These are phyloP conservation scores for Aspergillus intermedius DNA, from an alignment of 2,329 filamentous ascomycete genomes.

Conservation along the genomic window DNA sequence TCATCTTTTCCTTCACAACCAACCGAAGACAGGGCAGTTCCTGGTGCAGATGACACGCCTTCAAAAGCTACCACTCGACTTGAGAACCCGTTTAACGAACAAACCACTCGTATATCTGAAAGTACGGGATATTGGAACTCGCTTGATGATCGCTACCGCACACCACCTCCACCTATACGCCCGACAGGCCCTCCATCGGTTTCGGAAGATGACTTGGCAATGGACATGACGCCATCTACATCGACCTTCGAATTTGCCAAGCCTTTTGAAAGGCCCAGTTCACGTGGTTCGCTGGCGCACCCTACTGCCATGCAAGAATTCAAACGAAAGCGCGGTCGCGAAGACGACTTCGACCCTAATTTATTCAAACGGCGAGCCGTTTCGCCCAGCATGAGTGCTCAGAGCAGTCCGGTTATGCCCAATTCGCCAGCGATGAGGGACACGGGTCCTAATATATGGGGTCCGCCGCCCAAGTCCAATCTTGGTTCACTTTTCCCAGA, in stretches of 20 bases:
- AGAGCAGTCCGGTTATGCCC: slow-evolving; percentile 76
- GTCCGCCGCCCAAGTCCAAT: slow-evolving; percentile 60
- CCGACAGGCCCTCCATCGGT: slow-evolving; percentile 49
- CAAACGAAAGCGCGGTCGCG: slow-evolving; percentile 72
- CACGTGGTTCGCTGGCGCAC: slow-evolving; percentile 31
- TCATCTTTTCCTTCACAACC: slow-evolving; percentile 44
- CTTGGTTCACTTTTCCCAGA: slow-evolving; percentile 44
- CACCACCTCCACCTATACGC: slow-evolving; percentile 59
- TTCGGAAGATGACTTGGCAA: slow-evolving; percentile 33
- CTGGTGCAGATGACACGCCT: slow-evolving; percentile 10
- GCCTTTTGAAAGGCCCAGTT: slow-evolving; percentile 30
- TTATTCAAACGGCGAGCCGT: slow-evolving; percentile 89
- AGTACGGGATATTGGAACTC: slow-evolving; percentile 72
- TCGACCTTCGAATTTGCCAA: slow-evolving; percentile 24
- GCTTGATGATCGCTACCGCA: slow-evolving; percentile 62
- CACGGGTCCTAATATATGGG: slow-evolving; percentile 55
- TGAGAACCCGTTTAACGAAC: slow-evolving; percentile 67
- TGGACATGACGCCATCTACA: slow-evolving; percentile 36
- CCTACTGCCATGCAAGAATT: slow-evolving; percentile 62
- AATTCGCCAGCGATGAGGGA: slow-evolving; percentile 77
- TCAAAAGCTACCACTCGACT: slow-evolving; percentile 34
- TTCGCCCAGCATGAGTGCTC: slow-evolving; percentile 81
- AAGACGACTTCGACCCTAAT: slow-evolving; percentile 82
- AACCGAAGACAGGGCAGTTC: background rate
- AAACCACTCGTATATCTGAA: slow-evolving; percentile 64